Conservation (phyloP, 768 basidiomycete species). For the Rhodocollybia butyracea region DNA sequence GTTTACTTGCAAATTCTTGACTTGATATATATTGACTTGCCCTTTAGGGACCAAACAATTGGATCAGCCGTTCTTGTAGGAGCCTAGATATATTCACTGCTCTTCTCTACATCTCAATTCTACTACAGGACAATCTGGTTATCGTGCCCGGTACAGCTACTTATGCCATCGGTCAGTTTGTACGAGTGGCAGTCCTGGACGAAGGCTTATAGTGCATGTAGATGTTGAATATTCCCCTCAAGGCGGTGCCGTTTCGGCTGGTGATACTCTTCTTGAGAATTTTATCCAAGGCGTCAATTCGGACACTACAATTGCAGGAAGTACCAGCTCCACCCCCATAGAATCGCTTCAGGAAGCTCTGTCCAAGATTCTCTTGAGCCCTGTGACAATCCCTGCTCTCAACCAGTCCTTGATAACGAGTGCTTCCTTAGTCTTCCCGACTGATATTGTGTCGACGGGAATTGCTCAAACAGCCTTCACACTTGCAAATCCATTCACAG, state of each 20-base stretch:
- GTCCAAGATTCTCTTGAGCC: slow-evolving; percentile 54
- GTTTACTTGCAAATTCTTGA: slow-evolving; percentile 13
- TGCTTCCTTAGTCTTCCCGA: slow-evolving; percentile 57
- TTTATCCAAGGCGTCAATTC: slow-evolving; percentile 64
- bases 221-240: slow-evolving; percentile 64
- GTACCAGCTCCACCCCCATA: slow-evolving; percentile 53
- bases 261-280: slow-evolving; percentile 56
- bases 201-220: slow-evolving; percentile 10
- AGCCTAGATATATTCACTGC: slow-evolving; percentile 15
- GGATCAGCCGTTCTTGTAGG: slow-evolving; percentile 59
- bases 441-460: slow-evolving; percentile 57
- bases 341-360: slow-evolving; percentile 59
- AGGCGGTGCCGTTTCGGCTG: slow-evolving; percentile 49
- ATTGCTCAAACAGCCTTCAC: slow-evolving; percentile 55
- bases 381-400: slow-evolving; percentile 63
- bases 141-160: slow-evolving; percentile 55
- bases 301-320: slow-evolving; percentile 53
- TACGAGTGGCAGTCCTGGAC: not conserved
- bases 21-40: not conserved
- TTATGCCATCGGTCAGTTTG: slow-evolving; percentile 49
- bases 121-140: slow-evolving; percentile 44
- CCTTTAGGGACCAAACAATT: slow-evolving; percentile 43
- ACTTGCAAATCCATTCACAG: slow-evolving; percentile 69
- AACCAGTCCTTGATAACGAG: slow-evolving; percentile 58
- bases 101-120: not conserved